Base-by-base conservation (phyloP, 306 rosid species). In the Cyamopsis tetragonoloba region DNA sequence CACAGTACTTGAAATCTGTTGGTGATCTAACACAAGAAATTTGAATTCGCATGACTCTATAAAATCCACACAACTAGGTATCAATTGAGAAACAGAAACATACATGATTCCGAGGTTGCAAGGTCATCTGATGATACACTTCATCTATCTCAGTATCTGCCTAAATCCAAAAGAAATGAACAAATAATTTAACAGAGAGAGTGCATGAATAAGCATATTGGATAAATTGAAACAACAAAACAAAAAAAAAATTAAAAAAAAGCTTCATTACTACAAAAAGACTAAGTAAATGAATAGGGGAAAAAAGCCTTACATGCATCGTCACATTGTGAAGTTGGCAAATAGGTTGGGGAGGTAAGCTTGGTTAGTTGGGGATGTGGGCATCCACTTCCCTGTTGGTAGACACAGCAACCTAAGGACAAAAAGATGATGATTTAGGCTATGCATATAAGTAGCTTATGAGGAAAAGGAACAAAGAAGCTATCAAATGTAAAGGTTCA, bases 301-400 rank as follows among this genome's bases (percentile, higher is more conserved):
- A 39, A 71, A 58, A 58, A 58, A 72, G 78, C 78, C 87, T 85
- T 84, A 92, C 98, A 69, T 89, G 98, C 98, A 92, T 92, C 20
- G 96, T 92, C 80, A 92, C 68, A 63, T 89, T 92, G 77, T 89
- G 96, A 74, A 92, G 98, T 73, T 92, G 98, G 68, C 98, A 92
- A 62, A 87, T 78, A 58, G 89, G 98, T 64, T 92, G 98, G 2
- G 85, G 82, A 31, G 85, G 77, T 55, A 77, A 73, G 63, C 80
- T 77, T 63, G 85, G 82, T 75, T 79, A 73, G 38, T 73, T 81
- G 27, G 85, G 82, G 10, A 77, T 77, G 20, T 81, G 82, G 31
- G 71, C 79, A 68, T 81, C 85, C 53, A 81, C 82, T 71, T 78
- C 81, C 76, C 69, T 78, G 83, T 79, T 78, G 39, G 81, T 78